These are phyloP conservation scores for Hypomontagnella monticulosa DNA, from an alignment of 495 filamentous ascomycete genomes.

Conservation along the genomic window DNA sequence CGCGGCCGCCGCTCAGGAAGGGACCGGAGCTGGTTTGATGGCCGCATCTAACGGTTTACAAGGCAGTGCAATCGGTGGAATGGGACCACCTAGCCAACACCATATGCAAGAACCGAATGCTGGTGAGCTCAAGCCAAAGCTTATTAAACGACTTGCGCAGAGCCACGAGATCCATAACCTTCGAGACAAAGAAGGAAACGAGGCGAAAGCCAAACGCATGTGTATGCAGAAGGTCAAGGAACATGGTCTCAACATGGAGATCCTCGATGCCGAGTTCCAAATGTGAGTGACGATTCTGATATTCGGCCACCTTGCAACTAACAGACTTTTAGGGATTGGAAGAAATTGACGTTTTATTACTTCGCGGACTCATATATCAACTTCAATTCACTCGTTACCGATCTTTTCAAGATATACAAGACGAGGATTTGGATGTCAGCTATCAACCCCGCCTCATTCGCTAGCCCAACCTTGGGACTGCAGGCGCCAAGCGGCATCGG, in stretches of 20 bases:
- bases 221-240: constrained; percentile 96
- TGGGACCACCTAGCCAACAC: constrained; percentile 75
- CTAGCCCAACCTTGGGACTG: constrained; percentile 78
- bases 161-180: constrained; percentile 86
- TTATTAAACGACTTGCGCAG: constrained; percentile 94
- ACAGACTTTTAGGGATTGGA: constrained; percentile 82
- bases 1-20: constrained; percentile 67
- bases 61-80: constrained; percentile 75
- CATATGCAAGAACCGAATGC: constrained; percentile 77
- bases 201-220: constrained; percentile 95
- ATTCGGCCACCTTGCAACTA: constrained; percentile 6
- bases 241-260: constrained; percentile 96
- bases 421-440: constrained; percentile 99
- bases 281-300: constrained; percentile 70
- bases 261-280: constrained; percentile 98
- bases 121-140: constrained; percentile 87
- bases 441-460: constrained; percentile 97
- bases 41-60: constrained; percentile 67
- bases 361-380: constrained; percentile 98
- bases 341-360: constrained; percentile 98
- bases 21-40: constrained; percentile 62
- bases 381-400: constrained; percentile 96
- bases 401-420: constrained; percentile 99
- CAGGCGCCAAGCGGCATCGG: constrained; percentile 72
- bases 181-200: constrained; percentile 94